phyloP scores from a whole-genome alignment of 257 asterid species.

The Verbena officinalis region DNA sequence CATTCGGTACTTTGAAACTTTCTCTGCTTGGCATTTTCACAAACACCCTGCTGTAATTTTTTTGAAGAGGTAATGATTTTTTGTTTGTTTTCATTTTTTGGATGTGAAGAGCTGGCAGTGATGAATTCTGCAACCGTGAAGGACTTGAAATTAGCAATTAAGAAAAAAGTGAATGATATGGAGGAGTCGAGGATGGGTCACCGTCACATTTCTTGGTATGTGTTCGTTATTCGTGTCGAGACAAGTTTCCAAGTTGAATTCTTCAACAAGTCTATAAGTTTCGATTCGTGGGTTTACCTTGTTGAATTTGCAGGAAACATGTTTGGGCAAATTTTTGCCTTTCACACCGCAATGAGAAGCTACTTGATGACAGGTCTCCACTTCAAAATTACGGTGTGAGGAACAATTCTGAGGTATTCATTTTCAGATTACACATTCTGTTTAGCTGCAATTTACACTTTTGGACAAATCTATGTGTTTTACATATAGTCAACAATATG shows the following conservation, averaged over 20 bases:
- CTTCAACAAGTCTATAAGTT: not conserved
- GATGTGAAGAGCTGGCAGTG: constrained; percentile 53
- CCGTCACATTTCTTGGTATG: constrained; percentile 72
- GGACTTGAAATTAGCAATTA: constrained; percentile 57
- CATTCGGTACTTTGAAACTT: not conserved
- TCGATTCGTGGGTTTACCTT: not conserved
- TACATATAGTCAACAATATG: no score
- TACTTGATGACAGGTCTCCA: constrained; percentile 59
- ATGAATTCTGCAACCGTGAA: constrained; percentile 66
- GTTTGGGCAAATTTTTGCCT: constrained; percentile 89
- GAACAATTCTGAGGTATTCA: constrained; percentile 79
- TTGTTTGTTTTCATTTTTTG: not conserved
- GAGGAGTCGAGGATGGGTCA: constrained; percentile 76
- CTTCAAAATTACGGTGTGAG: constrained; percentile 70
- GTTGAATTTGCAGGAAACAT: constrained; percentile 69
- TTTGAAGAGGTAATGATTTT: not conserved
- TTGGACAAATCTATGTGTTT: no score
- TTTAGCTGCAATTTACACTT: no score
- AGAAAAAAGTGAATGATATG: constrained; percentile 50
- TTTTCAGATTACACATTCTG: no score
- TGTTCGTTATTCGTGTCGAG: not conserved
- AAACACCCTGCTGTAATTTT: constrained; percentile 13
- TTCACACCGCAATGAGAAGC: constrained; percentile 65
- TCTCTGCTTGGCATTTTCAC: constrained; percentile 36
- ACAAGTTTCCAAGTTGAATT: not conserved